These are phyloP conservation scores for Suhomyces kilbournensis DNA, from an alignment of 805 yeast genomes.

Conservation along the genomic window DNA sequence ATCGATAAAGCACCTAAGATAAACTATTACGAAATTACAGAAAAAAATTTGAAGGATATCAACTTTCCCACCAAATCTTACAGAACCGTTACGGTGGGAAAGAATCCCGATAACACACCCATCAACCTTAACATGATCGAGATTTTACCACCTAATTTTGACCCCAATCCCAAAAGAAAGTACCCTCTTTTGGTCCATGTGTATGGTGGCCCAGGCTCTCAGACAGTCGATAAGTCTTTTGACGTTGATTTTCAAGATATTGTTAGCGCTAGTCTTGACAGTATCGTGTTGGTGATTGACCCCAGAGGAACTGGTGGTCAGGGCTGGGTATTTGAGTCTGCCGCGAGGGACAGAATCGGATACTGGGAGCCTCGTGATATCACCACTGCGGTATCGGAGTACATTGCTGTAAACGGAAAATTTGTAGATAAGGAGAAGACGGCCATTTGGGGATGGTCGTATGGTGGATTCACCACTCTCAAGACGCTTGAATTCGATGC, in stretches of 20 bases:
- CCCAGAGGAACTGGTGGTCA: conserved; percentile 83
- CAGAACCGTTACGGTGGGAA: conserved; percentile 27
- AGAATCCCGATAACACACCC: conserved; percentile 24
- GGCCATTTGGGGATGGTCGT: conserved; percentile 98
- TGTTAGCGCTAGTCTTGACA: conserved; percentile 53
- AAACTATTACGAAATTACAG: conserved; percentile 17
- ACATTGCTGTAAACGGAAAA: conserved; percentile 40
- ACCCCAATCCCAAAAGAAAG: conserved; percentile 32
- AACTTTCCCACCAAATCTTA: conserved; percentile 53
- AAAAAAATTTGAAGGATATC: conserved; percentile 24
- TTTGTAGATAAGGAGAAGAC: conserved; percentile 60
- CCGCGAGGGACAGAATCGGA: conserved; percentile 59
- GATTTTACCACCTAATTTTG: conserved; percentile 57
- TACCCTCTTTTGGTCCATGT: conserved; percentile 67
- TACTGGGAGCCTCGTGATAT: conserved; percentile 77
- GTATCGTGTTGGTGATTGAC: conserved; percentile 64
- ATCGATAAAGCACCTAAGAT: conserved; percentile 13
- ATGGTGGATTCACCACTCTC: conserved; percentile 91
- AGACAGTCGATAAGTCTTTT: conserved; percentile 48
- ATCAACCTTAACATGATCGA: conserved; percentile 53
- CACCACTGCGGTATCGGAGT: conserved; percentile 46
- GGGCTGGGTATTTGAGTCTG: conserved; percentile 64
- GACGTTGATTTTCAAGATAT: conserved; percentile 57
- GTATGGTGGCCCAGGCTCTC: conserved; percentile 84
- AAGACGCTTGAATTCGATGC: conserved; percentile 87